Base-by-base conservation (phyloP, 345 rosid species). In the Linum lewisii region DNA sequence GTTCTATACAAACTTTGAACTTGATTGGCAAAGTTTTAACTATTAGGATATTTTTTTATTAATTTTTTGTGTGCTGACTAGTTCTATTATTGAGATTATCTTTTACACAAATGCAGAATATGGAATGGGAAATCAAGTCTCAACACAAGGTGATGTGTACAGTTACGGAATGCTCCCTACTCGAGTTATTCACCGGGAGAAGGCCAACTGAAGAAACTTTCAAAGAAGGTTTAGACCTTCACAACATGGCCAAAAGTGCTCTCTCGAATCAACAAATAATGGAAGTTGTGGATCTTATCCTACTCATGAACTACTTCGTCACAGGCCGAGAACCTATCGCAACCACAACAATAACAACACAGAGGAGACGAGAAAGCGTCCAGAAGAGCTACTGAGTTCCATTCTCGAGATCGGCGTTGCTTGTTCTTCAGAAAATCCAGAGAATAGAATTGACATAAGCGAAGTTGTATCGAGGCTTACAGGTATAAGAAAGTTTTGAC, bases 191-290 rank as follows among this genome's bases (percentile, higher is more conserved):
- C 11, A 51, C 24, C 6, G 54, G 24, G 11, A 51, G 21, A 22
- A 51, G 54, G 54, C 54, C 24, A n/a, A 51, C 21, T n/a, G 54
- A 51, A 7, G 54, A 51, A 11, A 8, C 24, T 51, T 51, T 51
- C 22, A 19, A 1, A 2, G 22, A 51, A 11, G 54, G 54, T 7
- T 16, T 19, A n/a, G 6, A 22, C 54, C 54, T 51, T 6, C 54
- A 51, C 1, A 22, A 51, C 1, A 7, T 51, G 15, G 54, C 11
- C 23, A 51, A 2, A 9, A n/a, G 4, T 19, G 24, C 23, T 22
- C 19, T 51, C 6, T 51, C 21, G 3, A n/a, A 3, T 11, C 23
- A 22, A 51, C 13, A 9, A 2, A 51, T 0, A 7, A 11, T 4
- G 2, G 0, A 19, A 51, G 24, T 51, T 22, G 24, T 51, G 23